Base-by-base conservation (phyloP, 495 filamentous ascomycete genomes). In the Cercophora samala region DNA sequence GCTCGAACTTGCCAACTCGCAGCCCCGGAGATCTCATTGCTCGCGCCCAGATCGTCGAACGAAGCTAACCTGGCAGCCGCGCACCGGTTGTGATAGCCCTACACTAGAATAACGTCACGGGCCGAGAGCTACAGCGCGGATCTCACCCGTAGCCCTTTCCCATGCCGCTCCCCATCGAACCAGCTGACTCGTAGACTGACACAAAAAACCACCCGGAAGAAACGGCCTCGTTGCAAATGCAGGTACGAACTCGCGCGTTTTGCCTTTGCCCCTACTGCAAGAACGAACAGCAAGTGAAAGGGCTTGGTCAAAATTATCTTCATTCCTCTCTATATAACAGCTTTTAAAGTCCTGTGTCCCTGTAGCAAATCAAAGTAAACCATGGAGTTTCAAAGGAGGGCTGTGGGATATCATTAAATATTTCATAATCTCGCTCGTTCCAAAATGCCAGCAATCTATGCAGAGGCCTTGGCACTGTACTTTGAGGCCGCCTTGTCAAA, bases 401-500 rank as follows among this genome's bases (percentile, higher is more conserved):
- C 37, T 46, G 72, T 60, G 63, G 60, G 52, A 64, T 65, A 67
- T 70, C 63, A 70, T 67, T 26, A 55, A 60, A 64, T 19, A 60
- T 62, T 62, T 52, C 56, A 70, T 70, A 52, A 62, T 46, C 60
- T 24, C 60, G 32, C 26, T 42, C 8, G 56, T 62, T 29, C 8
- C 26, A 29, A 51, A 69, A 15, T 24, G 64, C 37, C 24, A 32
- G 60, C 53, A 22, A 46, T 21, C 74, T 73, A 90, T 63, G 87
- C 86, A 19, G 86, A 80, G 58, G 89, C 88, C 78, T 89, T 93
- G 13, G 91, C 84, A 58, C 87, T 84, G 76, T 91, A 94, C 77
- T 93, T 95, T 3, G 84, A 80, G 4, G 91, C 91, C 5, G 91
- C 90, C 66, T 87, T 87, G 74, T 95, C 92, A 73, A 96, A 96